Base-by-base conservation (phyloP, 495 filamentous ascomycete species). In the Elasticomyces elasticus region DNA sequence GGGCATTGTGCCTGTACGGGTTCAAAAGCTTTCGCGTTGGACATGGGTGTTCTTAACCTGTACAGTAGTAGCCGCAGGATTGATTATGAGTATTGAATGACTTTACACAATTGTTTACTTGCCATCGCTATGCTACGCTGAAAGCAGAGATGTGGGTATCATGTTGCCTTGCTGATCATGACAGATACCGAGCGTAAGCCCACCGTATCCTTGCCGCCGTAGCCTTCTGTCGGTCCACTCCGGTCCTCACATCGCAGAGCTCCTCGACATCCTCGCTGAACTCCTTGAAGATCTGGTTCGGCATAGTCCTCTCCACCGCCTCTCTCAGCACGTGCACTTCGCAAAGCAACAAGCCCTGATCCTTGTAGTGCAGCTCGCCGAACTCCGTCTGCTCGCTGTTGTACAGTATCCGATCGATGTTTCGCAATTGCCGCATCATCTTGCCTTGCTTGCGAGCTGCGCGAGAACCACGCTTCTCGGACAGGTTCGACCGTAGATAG, bases 231-330 rank as follows among this genome's bases (percentile, higher is more conserved):
- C 76, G 75, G 46, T 80, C 74, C 25, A 92, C 76, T 15, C 86
- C 86, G 6, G 68, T 73, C 52, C 84, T 79, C 44, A 89, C 75
- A 64, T 95, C 85, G 12, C 84, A 78, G 33, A 98, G 72, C 46
- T 95, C 90, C 28, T 82, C 76, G 24, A 92, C 67, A 64, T 98
- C 92, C 66, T 91, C 84, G 27, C 85, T 67, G 63, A 98, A 95
- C 58, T 94, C 88, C 47, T 79, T 79, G 60, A 84, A 76, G 22
- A 94, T 77, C 20, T 83, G 73, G 2, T 77, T 74, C 7, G 86
- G 87, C 27, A 95, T 72, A 26, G 85, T 67, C 11, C 62, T 67
- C 49, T 72, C 72, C 0, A 86, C 85, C 26, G 81, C 75, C 56
- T 76, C 75, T 30, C 87, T 80, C 15, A 98, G 69, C 27, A 84